Base-by-base conservation (phyloP, 2,329 filamentous ascomycete species). In the Dactylellina cionopaga region DNA sequence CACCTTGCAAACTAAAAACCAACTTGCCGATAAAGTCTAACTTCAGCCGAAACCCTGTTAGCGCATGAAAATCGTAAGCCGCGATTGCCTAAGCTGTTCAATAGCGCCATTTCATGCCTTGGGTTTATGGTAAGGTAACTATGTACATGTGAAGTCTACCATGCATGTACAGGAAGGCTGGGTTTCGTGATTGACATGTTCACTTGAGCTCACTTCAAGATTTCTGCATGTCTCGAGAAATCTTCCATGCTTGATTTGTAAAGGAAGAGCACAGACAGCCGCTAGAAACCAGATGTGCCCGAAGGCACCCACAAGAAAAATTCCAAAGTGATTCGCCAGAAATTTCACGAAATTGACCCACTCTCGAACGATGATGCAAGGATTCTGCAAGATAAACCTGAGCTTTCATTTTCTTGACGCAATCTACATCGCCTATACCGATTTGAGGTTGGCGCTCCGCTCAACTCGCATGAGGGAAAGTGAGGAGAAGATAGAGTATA, bases 351-450 rank as follows among this genome's bases (percentile, higher is more conserved):
- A 39, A 24, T 33, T 15, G 52, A 46, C 49, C 62, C 62, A 58
- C 51, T 55, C 51, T 66, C 9, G 11, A 1, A 19, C 17, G 27
- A 22, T 24, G 31, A 65, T 19, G 51, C 62, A 66, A 66, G 62
- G 62, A 56, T 66, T 35, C 51, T 51, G 51, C 51, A 58, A 43
- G 62, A 66, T 66, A 66, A 17, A 64, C 66, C 35, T 71, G 51
- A 49, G 44, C 39, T 35, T 44, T 54, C 39, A 49, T 31, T 58
- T 46, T 47, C 24, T 37, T 35, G 22, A 44, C 19, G 46, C 44
- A 46, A 55, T 64, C 58, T 22, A 27, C 51, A 9, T 46, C 22
- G 49, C 44, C 60, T 65, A 65, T 63, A 60, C 68, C 68, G 60
- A 55, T 65, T 72, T 24, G n/a, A 60, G 68, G n/a, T 22, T 59